Conservation (phyloP, 257 asterid species). For the Echites panduratus region DNA sequence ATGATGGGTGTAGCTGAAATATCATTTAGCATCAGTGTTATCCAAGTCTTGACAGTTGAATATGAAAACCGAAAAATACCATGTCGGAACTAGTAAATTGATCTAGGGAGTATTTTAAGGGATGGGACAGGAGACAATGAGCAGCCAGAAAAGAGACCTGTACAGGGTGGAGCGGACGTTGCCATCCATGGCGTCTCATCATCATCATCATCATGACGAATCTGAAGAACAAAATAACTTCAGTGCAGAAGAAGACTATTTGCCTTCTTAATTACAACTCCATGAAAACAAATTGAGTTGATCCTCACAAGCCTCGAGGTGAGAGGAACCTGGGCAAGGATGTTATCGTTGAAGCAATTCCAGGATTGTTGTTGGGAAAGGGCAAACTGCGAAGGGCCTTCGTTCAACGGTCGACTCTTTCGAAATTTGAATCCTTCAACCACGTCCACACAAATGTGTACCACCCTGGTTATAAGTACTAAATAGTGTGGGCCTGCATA, state of each 20-base stretch:
- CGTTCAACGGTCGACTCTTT: constrained; percentile 28
- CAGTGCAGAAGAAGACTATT: not conserved
- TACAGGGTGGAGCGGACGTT: constrained; percentile 84
- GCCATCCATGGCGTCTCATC: constrained; percentile 97
- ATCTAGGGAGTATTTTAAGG: not conserved
- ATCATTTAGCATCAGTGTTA: no score
- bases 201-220: not conserved
- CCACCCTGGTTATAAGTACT: no score
- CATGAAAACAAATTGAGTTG: not conserved
- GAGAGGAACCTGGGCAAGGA: not conserved
- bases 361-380: not conserved
- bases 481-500: not conserved
- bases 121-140: not conserved
- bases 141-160: constrained; percentile 42
- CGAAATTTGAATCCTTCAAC: constrained; percentile 23
- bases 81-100: no score
- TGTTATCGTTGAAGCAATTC: not conserved
- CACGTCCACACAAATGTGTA: not conserved
- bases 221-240: not conserved
- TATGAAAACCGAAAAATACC: not conserved
- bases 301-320: not conserved
- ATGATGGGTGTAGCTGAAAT: no score
- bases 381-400: not conserved
- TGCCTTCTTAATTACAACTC: not conserved
- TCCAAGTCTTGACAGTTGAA: not conserved